Conservation (phyloP, 495 filamentous ascomycete genomes). For the Talaromyces nanjingensis region DNA sequence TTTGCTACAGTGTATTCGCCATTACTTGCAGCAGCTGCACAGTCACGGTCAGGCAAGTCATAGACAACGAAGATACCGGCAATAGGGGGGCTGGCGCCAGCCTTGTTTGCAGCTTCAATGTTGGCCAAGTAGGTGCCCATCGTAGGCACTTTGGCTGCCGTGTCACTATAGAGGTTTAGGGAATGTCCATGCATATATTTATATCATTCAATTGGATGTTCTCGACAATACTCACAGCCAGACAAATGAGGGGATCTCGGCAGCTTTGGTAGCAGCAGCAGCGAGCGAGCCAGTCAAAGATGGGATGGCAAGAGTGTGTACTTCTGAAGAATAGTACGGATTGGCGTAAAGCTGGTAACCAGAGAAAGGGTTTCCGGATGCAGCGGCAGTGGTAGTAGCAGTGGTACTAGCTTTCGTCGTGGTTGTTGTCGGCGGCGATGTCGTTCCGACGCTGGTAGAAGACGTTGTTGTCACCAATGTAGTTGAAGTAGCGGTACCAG, state of each 20-base stretch:
- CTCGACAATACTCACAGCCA: constrained; percentile 51
- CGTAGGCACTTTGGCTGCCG: constrained; percentile 50
- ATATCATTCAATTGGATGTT: neutral
- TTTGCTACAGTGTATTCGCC: constrained; percentile 63
- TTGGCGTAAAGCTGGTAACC: constrained; percentile 51
- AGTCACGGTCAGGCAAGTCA: constrained; percentile 72
- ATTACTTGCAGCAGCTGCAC: constrained; percentile 69
- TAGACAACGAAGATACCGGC: constrained; percentile 62
- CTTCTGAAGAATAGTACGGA: constrained; percentile 51
- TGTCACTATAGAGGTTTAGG: constrained; percentile 32
- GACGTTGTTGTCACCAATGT: neutral
- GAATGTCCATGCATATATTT: neutral
- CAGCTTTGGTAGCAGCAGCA: constrained; percentile 41
- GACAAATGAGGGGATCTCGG: constrained; percentile 59
- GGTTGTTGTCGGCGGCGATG: neutral
- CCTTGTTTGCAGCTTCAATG: constrained; percentile 48
- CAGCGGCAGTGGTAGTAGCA: constrained; percentile 23
- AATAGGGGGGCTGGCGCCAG: constrained; percentile 40
- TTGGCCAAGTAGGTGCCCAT: constrained; percentile 50
- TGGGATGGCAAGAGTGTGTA: constrained; percentile 43
- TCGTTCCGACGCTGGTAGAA: neutral
- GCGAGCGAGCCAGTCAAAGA: constrained; percentile 34
- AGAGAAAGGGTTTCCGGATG: constrained; percentile 45
- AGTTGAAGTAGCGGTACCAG: neutral
- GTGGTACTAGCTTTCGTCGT: neutral